Conservation (phyloP, 2,329 filamentous ascomycete genomes). For the Cladosporium sp. region DNA sequence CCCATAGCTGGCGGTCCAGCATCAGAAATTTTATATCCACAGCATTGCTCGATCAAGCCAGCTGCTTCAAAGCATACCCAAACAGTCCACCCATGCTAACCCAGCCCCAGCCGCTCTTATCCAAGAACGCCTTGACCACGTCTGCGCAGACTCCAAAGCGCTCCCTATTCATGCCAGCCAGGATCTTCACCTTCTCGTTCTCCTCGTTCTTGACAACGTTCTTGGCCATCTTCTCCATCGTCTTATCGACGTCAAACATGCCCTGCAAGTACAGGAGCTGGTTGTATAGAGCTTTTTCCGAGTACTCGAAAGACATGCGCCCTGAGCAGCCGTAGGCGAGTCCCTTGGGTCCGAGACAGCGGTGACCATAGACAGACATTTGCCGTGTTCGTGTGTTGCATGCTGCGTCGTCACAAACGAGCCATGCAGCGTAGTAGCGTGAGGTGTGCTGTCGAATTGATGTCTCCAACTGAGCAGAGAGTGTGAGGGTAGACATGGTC, state of each 20-base stretch:
- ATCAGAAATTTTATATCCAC: background rate
- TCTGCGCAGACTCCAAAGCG: slow-evolving; percentile 72
- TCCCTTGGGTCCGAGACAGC: slow-evolving; percentile 82
- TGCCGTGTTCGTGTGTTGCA: slow-evolving; percentile 85
- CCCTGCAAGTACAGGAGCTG: slow-evolving; percentile 83
- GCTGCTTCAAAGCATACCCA: slow-evolving; percentile 37
- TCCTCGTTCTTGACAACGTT: slow-evolving; percentile 42
- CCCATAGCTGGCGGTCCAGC: background rate
- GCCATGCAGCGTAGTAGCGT: slow-evolving; percentile 87
- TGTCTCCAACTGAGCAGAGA: slow-evolving; percentile 82
- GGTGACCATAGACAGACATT: slow-evolving; percentile 86
- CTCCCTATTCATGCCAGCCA: slow-evolving; percentile 77
- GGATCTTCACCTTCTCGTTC: slow-evolving; percentile 57
- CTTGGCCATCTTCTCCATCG: slow-evolving; percentile 45
- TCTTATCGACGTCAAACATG: slow-evolving; percentile 87
- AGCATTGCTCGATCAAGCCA: background rate
- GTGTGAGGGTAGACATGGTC: slow-evolving; percentile 63
- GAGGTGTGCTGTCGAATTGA: slow-evolving; percentile 74
- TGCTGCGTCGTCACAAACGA: slow-evolving; percentile 82
- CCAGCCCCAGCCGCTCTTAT: slow-evolving; percentile 36
- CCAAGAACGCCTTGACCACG: slow-evolving; percentile 59
- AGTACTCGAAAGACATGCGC: slow-evolving; percentile 81
- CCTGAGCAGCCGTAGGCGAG: slow-evolving; percentile 80
- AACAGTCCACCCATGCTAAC: slow-evolving; percentile 48
- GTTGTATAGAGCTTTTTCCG: slow-evolving; percentile 89